Evolutionary conservation across 2,329 filamentous ascomycete species (phyloP), one percentile per base, ranked within the genome.

Genomic region (Orbilia blumenaviensis): DNA sequence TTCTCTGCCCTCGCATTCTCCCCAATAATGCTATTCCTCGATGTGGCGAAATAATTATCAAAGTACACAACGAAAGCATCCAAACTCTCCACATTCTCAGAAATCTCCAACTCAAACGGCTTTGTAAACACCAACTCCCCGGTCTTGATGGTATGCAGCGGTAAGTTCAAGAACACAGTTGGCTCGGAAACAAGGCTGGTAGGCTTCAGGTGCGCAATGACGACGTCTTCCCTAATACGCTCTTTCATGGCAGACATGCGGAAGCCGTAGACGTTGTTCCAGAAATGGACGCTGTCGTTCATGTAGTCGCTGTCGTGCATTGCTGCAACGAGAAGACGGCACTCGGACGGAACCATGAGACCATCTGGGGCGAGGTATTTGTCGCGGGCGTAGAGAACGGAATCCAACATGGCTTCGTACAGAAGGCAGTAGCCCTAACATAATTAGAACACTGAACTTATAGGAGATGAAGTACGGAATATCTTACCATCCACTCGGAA

Each of bases 391-490:
- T 89, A 94, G 60, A 98, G 87, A 21, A 98, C 92, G 56, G 92
- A 96, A 78, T 95, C 93, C 27, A 98, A 89, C 94, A 98, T 98
- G 67, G 93, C 93, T 84, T 98, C 94, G 83, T 96, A 98, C 4
- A 97, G 87, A 16, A 97, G 87, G 78, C 90, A 92, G 82, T 98
- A 98, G 29, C 94, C 94, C 78, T 78, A 42, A 14, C 36, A 14
- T 9, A 41, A 6, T 64, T 23, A 58, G 48, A 29, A 58, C n/a
- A 2, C 10, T 16, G 16, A 14, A 9, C 12, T 18, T 9, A 8
- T n/a, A n/a, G n/a, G n/a, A n/a, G 21, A 5, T 16, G n/a, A 21
- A 18, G 6, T 27, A 8, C 52, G 3, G 34, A 29, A n/a, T 29
- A 42, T 38, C 66, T 48, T 66, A 78, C 78, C 94, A 98, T 98